Percentiles rank a stretch among this genome's conserved stretches.
These are phyloP conservation scores for Paramecium biaurelia DNA, from an alignment of 73 alveolate genomes.

Conservation along the genomic window DNA sequence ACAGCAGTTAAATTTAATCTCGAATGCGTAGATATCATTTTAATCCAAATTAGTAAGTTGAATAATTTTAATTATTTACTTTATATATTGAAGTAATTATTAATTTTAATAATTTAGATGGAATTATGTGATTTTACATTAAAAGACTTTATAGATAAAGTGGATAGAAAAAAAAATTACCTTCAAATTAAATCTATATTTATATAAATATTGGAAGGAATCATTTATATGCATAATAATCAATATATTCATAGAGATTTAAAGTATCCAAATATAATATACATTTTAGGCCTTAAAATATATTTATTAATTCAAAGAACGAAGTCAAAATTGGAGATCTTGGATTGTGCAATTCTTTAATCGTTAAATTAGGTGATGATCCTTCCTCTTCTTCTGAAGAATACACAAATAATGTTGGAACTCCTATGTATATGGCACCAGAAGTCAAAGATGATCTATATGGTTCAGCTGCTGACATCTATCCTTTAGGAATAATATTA, in stretches of 20 bases:
- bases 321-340: conserved; percentile 52
- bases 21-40: neutral
- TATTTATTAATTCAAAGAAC: conserved; percentile 14
- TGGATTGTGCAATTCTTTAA: neutral
- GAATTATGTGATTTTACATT: conserved; percentile 34
- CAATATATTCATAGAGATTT: conserved; percentile 35
- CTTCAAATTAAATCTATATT: neutral
- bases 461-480: neutral
- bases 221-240: neutral
- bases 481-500: neutral
- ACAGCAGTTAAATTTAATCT: neutral
- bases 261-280: neutral
- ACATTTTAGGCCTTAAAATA: neutral
- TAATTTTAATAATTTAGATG: neutral
- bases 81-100: conserved; percentile 16
- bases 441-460: neutral
- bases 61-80: neutral
- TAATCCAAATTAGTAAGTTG: neutral
- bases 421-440: conserved; percentile 53
- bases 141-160: neutral
- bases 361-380: neutral
- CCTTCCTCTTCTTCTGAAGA: neutral
- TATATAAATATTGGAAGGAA: conserved; percentile 1
- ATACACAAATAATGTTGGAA: conserved; percentile 27
- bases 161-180: neutral